Percentiles rank a stretch among this genome's conserved stretches.
Evolutionary conservation across 1,284 basidiomycete species (phyloP).

Genomic region (Puccinia horiana): DNA sequence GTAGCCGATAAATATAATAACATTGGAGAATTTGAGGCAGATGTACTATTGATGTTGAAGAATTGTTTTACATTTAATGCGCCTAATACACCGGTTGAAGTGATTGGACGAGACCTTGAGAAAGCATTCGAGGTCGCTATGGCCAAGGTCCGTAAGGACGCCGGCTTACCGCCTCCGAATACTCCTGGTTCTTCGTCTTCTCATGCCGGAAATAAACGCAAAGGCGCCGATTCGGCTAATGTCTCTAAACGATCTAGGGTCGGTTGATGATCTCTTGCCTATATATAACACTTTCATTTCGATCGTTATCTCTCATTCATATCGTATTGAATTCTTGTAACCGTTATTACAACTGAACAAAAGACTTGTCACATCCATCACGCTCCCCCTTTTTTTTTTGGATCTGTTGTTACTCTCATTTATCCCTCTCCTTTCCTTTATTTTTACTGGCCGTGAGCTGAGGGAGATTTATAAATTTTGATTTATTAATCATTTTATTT

Average conservation of each 20-base stretch:
- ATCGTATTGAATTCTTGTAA: no score
- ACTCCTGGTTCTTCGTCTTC: background rate
- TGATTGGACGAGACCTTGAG: conserved; percentile 58
- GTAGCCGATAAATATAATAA: conserved; percentile 79
- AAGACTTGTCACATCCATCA: no score
- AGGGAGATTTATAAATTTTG: no score
- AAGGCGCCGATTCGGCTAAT: background rate
- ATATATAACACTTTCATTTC: no score
- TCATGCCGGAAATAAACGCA: conserved; percentile 11
- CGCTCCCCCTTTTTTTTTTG: no score
- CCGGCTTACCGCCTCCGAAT: conserved; percentile 11
- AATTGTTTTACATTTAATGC: conserved; percentile 87
- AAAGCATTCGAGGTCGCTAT: conserved; percentile 55
- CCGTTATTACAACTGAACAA: no score
- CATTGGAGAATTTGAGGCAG: conserved; percentile 74
- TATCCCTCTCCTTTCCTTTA: no score
- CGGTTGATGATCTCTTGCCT: background rate
- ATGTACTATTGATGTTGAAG: conserved; percentile 77
- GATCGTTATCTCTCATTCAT: no score
- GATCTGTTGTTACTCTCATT: no score
- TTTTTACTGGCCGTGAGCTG: no score
- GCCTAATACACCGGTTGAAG: conserved; percentile 72
- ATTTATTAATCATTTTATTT: no score
- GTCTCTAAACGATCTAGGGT: conserved; percentile 23
- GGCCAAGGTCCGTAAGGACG: conserved; percentile 50